Evolutionary conservation across 2,329 filamentous ascomycete genomes (phyloP).

Genomic region (Chaetomium olivaceum): DNA sequence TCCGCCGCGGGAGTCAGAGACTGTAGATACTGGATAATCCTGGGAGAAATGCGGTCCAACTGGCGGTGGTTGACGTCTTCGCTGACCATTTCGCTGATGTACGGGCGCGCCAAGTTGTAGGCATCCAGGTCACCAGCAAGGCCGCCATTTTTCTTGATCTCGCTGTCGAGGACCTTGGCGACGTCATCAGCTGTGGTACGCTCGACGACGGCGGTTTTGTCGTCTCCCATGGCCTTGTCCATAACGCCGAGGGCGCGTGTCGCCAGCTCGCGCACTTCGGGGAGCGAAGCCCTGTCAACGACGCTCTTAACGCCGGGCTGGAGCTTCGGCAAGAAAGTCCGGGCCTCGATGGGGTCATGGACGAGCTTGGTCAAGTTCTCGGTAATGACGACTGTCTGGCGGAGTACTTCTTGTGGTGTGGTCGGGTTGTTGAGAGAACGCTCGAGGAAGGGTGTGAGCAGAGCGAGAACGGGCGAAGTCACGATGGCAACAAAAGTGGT

Average conservation of each 20-base stretch:
- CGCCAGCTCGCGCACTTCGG: conserved; percentile 90
- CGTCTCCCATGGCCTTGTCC: conserved; percentile 84
- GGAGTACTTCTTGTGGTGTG: conserved; percentile 89
- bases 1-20: conserved; percentile 62
- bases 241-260: conserved; percentile 81
- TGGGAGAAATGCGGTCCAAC: conserved; percentile 67
- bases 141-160: conserved; percentile 70
- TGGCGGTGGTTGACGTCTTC: conserved; percentile 86
- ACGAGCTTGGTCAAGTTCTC: conserved; percentile 99
- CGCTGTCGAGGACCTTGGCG: conserved; percentile 68
- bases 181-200: conserved; percentile 74
- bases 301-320: conserved; percentile 91
- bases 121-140: conserved; percentile 62
- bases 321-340: conserved; percentile 91
- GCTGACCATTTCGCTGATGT: conserved; percentile 80
- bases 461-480: conserved; percentile 89
- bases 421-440: conserved; percentile 88
- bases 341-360: conserved; percentile 89
- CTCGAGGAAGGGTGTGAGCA: conserved; percentile 92
- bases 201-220: conserved; percentile 62
- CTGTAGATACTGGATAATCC: conserved; percentile 74
- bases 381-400: conserved; percentile 93
- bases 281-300: conserved; percentile 82
- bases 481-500: conserved; percentile 98
- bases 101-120: conserved; percentile 68